Evolutionary conservation across 2,329 filamentous ascomycete genomes (phyloP), one percentile per base, ranked within the genome.

Genomic region (Hypoxylon sp.): DNA sequence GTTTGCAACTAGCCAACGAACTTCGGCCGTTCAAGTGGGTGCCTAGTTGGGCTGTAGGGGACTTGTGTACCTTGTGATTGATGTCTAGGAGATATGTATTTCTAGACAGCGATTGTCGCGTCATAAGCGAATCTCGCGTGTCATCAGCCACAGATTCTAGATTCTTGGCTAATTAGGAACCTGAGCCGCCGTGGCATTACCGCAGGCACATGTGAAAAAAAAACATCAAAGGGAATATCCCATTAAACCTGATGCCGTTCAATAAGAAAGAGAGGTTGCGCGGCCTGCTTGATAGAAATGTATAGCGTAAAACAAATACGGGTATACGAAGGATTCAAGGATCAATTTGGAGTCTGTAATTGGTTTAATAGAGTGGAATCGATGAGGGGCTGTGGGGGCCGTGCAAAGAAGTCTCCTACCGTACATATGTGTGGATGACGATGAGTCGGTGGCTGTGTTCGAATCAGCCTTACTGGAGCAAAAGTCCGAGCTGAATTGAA

Each of bases 61-160:
- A 41, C 19, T n/a, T 28, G n/a, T 43, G 13, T 6, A 21, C 38
- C 14, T 7, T 43, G 34, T 52, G 28, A 30, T 30, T 36, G n/a
- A 34, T 38, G 14, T 21, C 3, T 17, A 34, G 46, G 19, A 45
- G 34, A 32, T 46, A 36, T 48, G 25, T 46, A 36, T 48, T 48
- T 23, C 21, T 14, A 43, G 36, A 17, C 43, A n/a, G 60, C 57
- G 67, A 64, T 51, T 46, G 21, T 67, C 57, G 60, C 34, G 58
- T 53, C 13, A n/a, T 19, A 63, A 59, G 60, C 67, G 67, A 67
- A 58, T 28, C 30, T 61, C 67, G 67, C 60, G 11, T 45, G 14
- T 25, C 32, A 14, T 61, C 43, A 46, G 63, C 51, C 52, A 56
- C 46, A 59, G 17, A 38, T 59, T 58, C 32, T 41, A 36, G 21